phyloP scores from a whole-genome alignment of 257 asterid genomes.

The Paulownia fortunei region DNA sequence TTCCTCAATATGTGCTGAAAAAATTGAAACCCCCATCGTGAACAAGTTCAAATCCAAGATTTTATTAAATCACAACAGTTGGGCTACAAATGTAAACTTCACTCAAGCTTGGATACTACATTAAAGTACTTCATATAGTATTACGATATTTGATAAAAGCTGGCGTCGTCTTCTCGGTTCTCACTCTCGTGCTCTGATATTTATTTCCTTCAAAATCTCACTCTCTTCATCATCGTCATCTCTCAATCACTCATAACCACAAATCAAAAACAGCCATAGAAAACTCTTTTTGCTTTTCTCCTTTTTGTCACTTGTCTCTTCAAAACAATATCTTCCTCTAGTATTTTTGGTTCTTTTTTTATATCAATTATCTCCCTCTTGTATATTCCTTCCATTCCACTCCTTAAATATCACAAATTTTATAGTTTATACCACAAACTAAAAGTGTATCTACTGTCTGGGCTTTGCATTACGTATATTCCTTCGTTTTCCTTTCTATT shows the following conservation, averaged over 20 bases:
- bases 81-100: background rate
- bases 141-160: conserved; percentile 24
- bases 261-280: conserved; percentile 20
- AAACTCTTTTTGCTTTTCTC: conserved; percentile 31
- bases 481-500: background rate
- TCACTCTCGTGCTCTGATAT: conserved; percentile 34
- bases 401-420: conserved; percentile 37
- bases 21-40: too few relatives aligned
- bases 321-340: conserved; percentile 34
- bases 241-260: conserved; percentile 42
- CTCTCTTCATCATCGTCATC: conserved; percentile 34
- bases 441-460: background rate
- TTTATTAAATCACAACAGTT: background rate
- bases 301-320: conserved; percentile 31
- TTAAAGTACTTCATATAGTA: background rate
- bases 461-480: background rate
- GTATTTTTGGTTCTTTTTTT: too few relatives aligned
- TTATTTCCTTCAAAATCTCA: conserved; percentile 31
- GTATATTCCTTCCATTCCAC: conserved; percentile 31
- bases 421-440: background rate
- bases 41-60: too few relatives aligned
- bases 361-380: too few relatives aligned
- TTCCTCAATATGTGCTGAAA: too few relatives aligned
- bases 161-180: background rate
- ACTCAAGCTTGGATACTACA: background rate